Evolutionary conservation across 176 grass and related monocot genomes (phyloP), one percentile per base, ranked within the genome.

Genomic region (Zea luxurians): DNA sequence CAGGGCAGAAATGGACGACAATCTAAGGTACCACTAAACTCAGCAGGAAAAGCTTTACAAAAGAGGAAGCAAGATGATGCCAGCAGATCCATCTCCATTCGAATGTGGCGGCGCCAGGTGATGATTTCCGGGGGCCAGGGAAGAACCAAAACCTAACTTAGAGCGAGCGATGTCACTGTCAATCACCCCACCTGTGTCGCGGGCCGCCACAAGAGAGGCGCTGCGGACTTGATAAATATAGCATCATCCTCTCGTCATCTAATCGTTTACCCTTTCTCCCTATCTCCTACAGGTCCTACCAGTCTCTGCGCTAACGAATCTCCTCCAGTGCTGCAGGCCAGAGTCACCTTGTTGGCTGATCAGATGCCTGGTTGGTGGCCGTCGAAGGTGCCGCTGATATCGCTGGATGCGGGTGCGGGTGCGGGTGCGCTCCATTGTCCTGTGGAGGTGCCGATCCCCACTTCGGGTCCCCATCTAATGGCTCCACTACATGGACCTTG

Each of bases 401-500:
- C 2, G 80, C 53, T 2, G 68, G 88, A 37, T 91, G 96, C 53
- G 73, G 88, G 43, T 91, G 96, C 53, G 73, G 88, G 43, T 91
- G 96, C 27, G 27, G 88, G 43, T 91, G 96, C 53, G 73, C 54
- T 35, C 96, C 92, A 2, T 93, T 99, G 75, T 99, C 96, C 78
- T 93, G 92, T 67, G 90, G 78, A 0, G 90, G 89, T 0, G 84
- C 68, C 2, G 49, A 77, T 46, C 96, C 96, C 96, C 96, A 99
- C 83, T 93, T 96, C n/a, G 83, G 86, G 36, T 99, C 92, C 0
- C 79, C 45, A 2, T 93, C 96, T 42, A 93, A 86, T 0, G 96
- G 96, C 85, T 99, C 96, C 43, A 99, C 82, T 61, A 99, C 96
- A 83, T 93, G 86, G 35, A 99, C 96, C 20, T 88, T 80, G 9